These are phyloP conservation scores for Fomitopsis serialis DNA, from an alignment of 768 basidiomycete genomes.

Conservation along the genomic window DNA sequence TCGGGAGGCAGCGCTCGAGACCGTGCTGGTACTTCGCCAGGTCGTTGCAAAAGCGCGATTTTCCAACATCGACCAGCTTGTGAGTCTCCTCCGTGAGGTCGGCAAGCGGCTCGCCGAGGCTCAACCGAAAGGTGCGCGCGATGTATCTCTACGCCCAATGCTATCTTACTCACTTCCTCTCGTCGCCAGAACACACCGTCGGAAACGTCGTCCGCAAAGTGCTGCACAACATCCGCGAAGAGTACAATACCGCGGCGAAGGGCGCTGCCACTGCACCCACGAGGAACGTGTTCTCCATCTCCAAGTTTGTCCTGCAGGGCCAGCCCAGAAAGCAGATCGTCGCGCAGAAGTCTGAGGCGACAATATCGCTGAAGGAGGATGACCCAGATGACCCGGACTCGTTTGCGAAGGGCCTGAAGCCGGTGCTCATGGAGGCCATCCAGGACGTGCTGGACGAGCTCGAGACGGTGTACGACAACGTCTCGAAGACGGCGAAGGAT, in stretches of 20 bases:
- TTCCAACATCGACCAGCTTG: constrained; percentile 79
- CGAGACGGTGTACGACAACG: constrained; percentile 92
- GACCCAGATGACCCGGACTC: constrained; percentile 75
- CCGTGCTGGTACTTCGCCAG: constrained; percentile 80
- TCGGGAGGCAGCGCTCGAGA: constrained; percentile 83
- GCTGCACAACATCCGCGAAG: constrained; percentile 90
- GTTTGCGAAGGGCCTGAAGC: constrained; percentile 76
- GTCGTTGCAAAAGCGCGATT: constrained; percentile 86
- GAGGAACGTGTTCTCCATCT: constrained; percentile 57
- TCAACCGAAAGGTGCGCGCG: constrained; percentile 81
- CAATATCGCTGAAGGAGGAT: constrained; percentile 58
- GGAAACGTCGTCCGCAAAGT: constrained; percentile 94
- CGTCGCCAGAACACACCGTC: constrained; percentile 76
- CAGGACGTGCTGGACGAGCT: constrained; percentile 95
- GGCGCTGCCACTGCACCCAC: constrained; percentile 31
- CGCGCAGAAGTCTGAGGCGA: constrained; percentile 43
- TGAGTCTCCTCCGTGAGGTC: constrained; percentile 70
- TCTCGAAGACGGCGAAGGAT: constrained; percentile 90
- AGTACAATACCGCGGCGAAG: constrained; percentile 77
- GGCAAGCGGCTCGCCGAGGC: constrained; percentile 83
- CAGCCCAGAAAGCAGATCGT: constrained; percentile 51
- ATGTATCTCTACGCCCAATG: neutral
- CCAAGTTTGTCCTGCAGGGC: constrained; percentile 78
- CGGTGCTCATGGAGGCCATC: constrained; percentile 94
- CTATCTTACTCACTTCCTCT: neutral